These are phyloP conservation scores for Coemansia sp. DNA, from an alignment of 192 early-diverging fungal genomes.

Conservation along the genomic window DNA sequence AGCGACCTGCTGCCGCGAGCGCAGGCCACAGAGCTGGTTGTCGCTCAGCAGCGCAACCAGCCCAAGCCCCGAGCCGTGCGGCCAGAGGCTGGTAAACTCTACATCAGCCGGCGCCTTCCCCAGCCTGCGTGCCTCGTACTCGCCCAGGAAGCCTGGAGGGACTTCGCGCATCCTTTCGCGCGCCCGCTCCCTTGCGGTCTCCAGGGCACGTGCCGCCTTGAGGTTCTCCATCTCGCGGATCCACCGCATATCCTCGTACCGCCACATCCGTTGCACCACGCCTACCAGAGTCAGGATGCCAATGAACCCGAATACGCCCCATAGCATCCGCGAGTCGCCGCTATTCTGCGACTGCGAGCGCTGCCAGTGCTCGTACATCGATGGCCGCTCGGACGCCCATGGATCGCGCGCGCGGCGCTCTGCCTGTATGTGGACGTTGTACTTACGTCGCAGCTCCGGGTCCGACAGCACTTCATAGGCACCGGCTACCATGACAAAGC, in stretches of 20 bases:
- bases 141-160: conserved; percentile 25
- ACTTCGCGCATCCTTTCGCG: conserved; percentile 41
- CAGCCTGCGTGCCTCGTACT: conserved; percentile 30
- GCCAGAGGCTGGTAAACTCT: conserved; percentile 29
- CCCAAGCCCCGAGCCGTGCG: conserved; percentile 38
- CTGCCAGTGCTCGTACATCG: not conserved
- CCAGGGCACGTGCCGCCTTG: conserved; percentile 8
- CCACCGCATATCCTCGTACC: conserved; percentile 16
- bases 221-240: conserved; percentile 8
- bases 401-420: conserved; percentile 2
- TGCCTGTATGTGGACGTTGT: conserved; percentile 12
- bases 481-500: conserved; percentile 18
- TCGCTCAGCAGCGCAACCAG: conserved; percentile 42
- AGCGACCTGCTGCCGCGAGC: conserved; percentile 15
- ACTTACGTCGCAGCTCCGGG: conserved; percentile 12
- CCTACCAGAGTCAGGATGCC: conserved; percentile 17
- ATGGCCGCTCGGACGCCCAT: conserved; percentile 39
- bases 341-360: conserved; percentile 7
- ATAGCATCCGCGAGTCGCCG: conserved; percentile 4
- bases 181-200: conserved; percentile 24
- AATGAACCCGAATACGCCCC: conserved; percentile 33
- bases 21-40: conserved; percentile 34
- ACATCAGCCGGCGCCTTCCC: not conserved
- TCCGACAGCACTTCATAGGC: conserved; percentile 39
- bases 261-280: conserved; percentile 8